These are phyloP conservation scores for Podaxis sp. DNA, from an alignment of 768 basidiomycete genomes.

Conservation along the genomic window DNA sequence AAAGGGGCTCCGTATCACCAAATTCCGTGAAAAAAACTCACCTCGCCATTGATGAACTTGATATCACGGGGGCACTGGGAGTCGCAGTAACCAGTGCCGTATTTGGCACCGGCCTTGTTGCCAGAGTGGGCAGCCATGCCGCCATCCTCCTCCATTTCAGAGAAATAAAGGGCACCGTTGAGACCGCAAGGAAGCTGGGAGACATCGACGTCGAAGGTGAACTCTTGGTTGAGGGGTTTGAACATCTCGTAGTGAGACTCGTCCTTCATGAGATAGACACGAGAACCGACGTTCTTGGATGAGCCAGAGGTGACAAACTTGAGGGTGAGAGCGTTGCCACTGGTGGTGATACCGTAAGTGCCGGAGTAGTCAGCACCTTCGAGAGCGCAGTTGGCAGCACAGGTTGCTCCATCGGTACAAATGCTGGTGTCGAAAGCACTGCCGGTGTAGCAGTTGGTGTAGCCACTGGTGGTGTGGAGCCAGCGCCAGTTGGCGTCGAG, in stretches of 20 bases:
- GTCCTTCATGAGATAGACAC: slow-evolving; percentile 22
- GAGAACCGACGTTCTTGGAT: slow-evolving; percentile 22
- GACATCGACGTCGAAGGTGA: slow-evolving; percentile 24
- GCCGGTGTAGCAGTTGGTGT: slow-evolving; percentile 32
- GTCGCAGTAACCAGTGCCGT: slow-evolving; percentile 25
- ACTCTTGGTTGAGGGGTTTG: slow-evolving; percentile 24
- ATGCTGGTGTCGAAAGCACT: slow-evolving; percentile 29
- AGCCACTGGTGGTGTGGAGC: slow-evolving; percentile 28
- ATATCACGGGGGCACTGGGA: slow-evolving; percentile 24
- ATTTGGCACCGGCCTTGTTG: slow-evolving; percentile 25
- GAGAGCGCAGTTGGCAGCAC: slow-evolving; percentile 32
- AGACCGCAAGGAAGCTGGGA: slow-evolving; percentile 23
- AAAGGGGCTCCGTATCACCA: neutral
- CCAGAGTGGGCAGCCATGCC: slow-evolving; percentile 18
- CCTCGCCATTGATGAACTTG: slow-evolving; percentile 23
- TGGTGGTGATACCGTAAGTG: slow-evolving; percentile 30
- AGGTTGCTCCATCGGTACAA: slow-evolving; percentile 39
- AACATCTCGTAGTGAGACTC: slow-evolving; percentile 22
- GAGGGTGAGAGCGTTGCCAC: slow-evolving; percentile 36
- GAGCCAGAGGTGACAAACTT: slow-evolving; percentile 34
- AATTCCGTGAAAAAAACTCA: neutral
- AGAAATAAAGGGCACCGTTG: slow-evolving; percentile 23
- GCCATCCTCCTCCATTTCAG: slow-evolving; percentile 23
- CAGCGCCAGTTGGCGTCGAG: slow-evolving; percentile 49
- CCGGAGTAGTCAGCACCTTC: slow-evolving; percentile 36